Percentiles rank a stretch among this genome's conserved stretches.
phyloP scores from a whole-genome alignment of 352 stramenopile genomes.

The Thraustochytrium sp. region DNA sequence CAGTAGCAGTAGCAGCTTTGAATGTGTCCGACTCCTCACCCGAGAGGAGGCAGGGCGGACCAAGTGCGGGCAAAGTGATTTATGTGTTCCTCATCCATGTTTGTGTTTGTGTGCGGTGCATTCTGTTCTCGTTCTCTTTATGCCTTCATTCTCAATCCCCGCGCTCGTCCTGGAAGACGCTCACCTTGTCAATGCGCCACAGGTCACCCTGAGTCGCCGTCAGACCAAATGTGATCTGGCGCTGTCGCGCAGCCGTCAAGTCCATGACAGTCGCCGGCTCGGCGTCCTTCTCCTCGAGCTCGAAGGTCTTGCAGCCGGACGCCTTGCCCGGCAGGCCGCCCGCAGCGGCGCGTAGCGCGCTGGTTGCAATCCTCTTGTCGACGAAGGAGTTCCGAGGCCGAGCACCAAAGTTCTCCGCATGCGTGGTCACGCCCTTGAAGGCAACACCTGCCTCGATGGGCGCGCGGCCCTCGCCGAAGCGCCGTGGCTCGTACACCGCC shows the following conservation, averaged over 20 bases:
- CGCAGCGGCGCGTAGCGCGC: not conserved
- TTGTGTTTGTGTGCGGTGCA: too few species aligned
- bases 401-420: not conserved
- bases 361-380: not conserved
- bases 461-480: not conserved
- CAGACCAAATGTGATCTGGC: constrained; percentile 37
- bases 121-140: not conserved
- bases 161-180: constrained; percentile 32
- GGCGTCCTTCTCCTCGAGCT: not conserved
- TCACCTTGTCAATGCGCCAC: not conserved
- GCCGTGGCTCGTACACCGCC: not conserved
- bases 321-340: not conserved
- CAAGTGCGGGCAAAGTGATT: too few species aligned
- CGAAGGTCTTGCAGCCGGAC: too few species aligned
- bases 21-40: too few species aligned
- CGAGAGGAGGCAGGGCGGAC: too few species aligned
- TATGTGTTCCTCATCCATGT: too few species aligned
- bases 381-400: not conserved
- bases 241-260: too few species aligned
- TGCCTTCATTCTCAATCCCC: not conserved
- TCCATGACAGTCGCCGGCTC: too few species aligned
- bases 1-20: not conserved
- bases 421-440: not conserved
- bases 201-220: not conserved
- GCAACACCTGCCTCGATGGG: not conserved